Base-by-base conservation (phyloP, 1,284 basidiomycete species). In the Mycena sp. region DNA sequence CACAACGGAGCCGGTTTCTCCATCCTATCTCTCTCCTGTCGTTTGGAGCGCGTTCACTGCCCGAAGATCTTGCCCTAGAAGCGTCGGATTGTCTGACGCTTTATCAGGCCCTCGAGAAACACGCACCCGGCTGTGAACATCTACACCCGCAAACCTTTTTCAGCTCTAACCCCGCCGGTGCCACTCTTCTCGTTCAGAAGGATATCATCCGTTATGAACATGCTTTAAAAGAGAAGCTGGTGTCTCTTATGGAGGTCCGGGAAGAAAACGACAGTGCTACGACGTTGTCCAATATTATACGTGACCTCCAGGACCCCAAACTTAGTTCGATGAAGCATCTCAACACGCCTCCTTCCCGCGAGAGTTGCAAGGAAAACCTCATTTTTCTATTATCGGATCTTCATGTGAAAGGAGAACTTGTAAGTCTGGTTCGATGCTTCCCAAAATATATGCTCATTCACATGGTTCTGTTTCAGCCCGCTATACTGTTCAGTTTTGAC, bases 401-500 rank as follows among this genome's bases (percentile, higher is more conserved):
- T 16, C 80, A 88, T 63, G 73, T 70, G 1, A 74, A 71, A 41
- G 81, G 79, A 2, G 79, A 87, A 60, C 75, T 90, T 41, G 88
- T 89, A 67, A 69, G 87, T 70, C 6, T 30, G 41, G 10, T 51
- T 26, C 6, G 28, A 19, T n/a, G 25, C 10, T 44, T 25, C 17
- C 19, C 28, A 28, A 35, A 52, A 45, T 28, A 21, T 28, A 6
- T 21, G 63, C 29, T 64, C 32, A 46, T 57, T 67, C 32, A 40
- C 30, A 17, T 46, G 45, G 49, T 46, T 56, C 45, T 68, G n/a
- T n/a, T n/a, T 5, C 58, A 89, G 85, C 88, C 89, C 3, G 89
- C 88, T 0, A 82, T 91, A 7, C 70, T 91, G 21, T 91, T 91
- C 77, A 83, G 80, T 61, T 89, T 91, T 68, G 86, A 89, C 67